Conservation (phyloP, 805 yeast species). For the Lachancea thermotolerans region DNA sequence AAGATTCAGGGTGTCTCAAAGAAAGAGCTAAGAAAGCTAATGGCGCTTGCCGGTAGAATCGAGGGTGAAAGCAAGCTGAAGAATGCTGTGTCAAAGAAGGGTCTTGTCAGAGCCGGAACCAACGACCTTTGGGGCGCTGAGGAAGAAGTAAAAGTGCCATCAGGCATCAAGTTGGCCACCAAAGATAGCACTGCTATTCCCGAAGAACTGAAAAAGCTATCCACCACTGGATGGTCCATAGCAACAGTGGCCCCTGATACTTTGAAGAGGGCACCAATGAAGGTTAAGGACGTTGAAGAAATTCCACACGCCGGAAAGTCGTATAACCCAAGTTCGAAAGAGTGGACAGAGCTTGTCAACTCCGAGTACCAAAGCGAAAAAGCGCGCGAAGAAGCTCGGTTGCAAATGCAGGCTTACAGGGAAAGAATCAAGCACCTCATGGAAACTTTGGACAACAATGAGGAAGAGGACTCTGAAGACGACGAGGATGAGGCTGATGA, state of each 20-base stretch:
- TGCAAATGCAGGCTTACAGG: constrained; percentile 54
- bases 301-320: constrained; percentile 84
- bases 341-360: constrained; percentile 70
- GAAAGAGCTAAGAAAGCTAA: constrained; percentile 55
- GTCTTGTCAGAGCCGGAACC: constrained; percentile 43
- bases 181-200: constrained; percentile 29
- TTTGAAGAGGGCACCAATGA: constrained; percentile 44
- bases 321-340: constrained; percentile 74
- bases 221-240: constrained; percentile 43
- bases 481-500: constrained; percentile 35
- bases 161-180: constrained; percentile 25
- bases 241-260: constrained; percentile 54
- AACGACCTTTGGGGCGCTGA: constrained; percentile 65
- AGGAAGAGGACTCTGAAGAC: constrained; percentile 35
- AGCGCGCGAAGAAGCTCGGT: constrained; percentile 56
- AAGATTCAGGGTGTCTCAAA: constrained; percentile 54
- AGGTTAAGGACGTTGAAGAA: constrained; percentile 42
- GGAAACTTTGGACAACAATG: constrained; percentile 53
- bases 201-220: constrained; percentile 32
- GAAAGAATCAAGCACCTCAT: constrained; percentile 60
- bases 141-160: constrained; percentile 19
- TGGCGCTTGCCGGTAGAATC: constrained; percentile 71
- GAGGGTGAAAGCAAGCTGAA: constrained; percentile 46
- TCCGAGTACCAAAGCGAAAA: constrained; percentile 62
- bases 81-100: constrained; percentile 50